Evolutionary conservation across 2,329 filamentous ascomycete species (phyloP), one percentile per base, ranked within the genome.

Genomic region (Amylocarpus encephaloides): DNA sequence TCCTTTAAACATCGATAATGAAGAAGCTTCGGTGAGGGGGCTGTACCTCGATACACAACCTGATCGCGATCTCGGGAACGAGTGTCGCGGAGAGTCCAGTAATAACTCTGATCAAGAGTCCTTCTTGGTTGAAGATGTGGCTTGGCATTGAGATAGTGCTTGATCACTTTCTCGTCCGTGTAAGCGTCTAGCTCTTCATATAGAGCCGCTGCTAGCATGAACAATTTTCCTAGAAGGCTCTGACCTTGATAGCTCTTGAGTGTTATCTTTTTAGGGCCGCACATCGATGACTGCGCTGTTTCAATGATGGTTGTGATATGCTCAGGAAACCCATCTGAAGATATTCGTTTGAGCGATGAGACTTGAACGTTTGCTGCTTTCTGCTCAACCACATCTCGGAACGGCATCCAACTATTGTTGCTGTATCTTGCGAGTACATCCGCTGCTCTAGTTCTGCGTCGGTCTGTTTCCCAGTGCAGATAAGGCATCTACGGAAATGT

Each of bases 101-200:
- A 68, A 46, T 72, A 74, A 0, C 67, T 67, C 50, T 75, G 73
- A 38, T 75, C 72, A 1, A 75, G 30, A 16, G 46, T 34, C 34
- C 46, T 6, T 16, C 22, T 22, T 35, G 45, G 45, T 32, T 48
- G 45, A 12, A 48, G 45, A 18, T 35, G 45, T 6, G 45, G 38
- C 6, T 30, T 19, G 3, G 10, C 13, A 11, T 18, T 40, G 9
- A 48, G 29, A 12, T 41, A 33, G 11, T 40, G 35, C 4, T 16
- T 30, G 13, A 41, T 41, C 2, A 48, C 33, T 15, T 48, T 41
- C 30, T 48, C 45, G 22, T 40, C 45, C 12, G 35, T 41, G 18
- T 40, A 48, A 4, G 35, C 34, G 33, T 40, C 45, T 19, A 48
- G n/a, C 13, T 40, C 35, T 41, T 48, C 45, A 10, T 40, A 48